Evolutionary conservation across 2,329 filamentous ascomycete species (phyloP).

Genomic region (Chrysosporium queenslandicum): DNA sequence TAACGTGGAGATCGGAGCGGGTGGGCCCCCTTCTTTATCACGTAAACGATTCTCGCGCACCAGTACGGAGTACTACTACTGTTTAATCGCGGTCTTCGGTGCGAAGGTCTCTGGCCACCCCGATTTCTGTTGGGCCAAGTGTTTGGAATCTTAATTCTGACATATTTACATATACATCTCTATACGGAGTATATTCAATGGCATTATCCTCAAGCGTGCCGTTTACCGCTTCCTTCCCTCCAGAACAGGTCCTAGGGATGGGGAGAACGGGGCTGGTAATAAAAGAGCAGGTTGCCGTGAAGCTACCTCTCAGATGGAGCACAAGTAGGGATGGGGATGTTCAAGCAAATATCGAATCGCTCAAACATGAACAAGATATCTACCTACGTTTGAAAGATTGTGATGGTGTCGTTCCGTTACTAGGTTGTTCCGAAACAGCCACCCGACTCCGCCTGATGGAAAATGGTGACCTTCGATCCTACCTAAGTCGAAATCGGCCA

Average conservation of each 20-base stretch:
- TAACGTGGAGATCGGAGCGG: too few species aligned
- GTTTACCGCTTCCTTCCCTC: neutral
- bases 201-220: too few species aligned
- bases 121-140: too few species aligned
- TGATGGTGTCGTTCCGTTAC: constrained; percentile 9
- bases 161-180: too few species aligned
- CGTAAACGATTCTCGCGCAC: too few species aligned
- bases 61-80: too few species aligned
- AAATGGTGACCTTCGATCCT: constrained; percentile 23
- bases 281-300: constrained; percentile 3
- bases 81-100: too few species aligned
- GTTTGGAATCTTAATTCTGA: too few species aligned
- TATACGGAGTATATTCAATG: too few species aligned
- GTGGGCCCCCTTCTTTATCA: too few species aligned
- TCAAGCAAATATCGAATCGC: neutral
- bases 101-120: too few species aligned
- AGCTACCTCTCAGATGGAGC: constrained; percentile 9
- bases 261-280: constrained; percentile 13
- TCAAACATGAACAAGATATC: constrained; percentile 9
- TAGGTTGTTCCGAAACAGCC: constrained; percentile 3
- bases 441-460: constrained; percentile 19
- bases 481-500: constrained; percentile 17
- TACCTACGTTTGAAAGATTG: constrained; percentile 6
- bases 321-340: constrained; percentile 8
- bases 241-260: constrained; percentile 10